Evolutionary conservation across 1,284 basidiomycete genomes (phyloP), one percentile per base, ranked within the genome.

Genomic region (Cutaneotrichosporon cyanovorans): DNA sequence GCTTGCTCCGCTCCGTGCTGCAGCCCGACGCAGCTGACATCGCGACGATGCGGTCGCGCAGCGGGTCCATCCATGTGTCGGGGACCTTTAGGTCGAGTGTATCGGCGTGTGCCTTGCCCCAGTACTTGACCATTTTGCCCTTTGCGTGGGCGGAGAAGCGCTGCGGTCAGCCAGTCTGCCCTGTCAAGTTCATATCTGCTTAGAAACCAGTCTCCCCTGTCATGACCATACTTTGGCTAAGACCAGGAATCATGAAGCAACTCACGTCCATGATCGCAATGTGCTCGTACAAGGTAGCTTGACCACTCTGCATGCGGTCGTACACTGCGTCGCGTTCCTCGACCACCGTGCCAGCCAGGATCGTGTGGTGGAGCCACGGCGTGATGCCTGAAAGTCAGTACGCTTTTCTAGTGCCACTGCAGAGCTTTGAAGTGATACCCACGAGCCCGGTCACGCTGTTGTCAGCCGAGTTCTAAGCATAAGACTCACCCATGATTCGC

Each of bases 91-190:
- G 38, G 19, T 35, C 21, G 4, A 48, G 35, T 6, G 62, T 19
- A 42, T 64, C 59, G 11, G 48, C 57, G 1, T 48, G 56, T 47
- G 58, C 59, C 49, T 60, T 62, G 49, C 60, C 60, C 53, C 55
- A 62, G 28, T 40, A 40, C 30, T 45, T 50, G 32, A 55, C 51
- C 23, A 46, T 22, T 16, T 40, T 43, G 18, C 55, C 57, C 20
- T 51, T 40, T 2, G 15, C 12, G 36, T 61, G 58, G 3, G 61
- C 57, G 8, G 56, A 51, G 46, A 48, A 59, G 42, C 61, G 53
- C 61, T 63, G 34, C n/a, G n/a, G 25, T 31, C 11, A 25, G 35
- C 7, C 11, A 16, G 20, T 4, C 11, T 15, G 1, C 28, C n/a
- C n/a, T n/a, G n/a, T n/a, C n/a, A n/a, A n/a, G n/a, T n/a, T n/a